Evolutionary conservation across 1,284 basidiomycete genomes (phyloP).

Genomic region (Kwoniella shivajii): DNA sequence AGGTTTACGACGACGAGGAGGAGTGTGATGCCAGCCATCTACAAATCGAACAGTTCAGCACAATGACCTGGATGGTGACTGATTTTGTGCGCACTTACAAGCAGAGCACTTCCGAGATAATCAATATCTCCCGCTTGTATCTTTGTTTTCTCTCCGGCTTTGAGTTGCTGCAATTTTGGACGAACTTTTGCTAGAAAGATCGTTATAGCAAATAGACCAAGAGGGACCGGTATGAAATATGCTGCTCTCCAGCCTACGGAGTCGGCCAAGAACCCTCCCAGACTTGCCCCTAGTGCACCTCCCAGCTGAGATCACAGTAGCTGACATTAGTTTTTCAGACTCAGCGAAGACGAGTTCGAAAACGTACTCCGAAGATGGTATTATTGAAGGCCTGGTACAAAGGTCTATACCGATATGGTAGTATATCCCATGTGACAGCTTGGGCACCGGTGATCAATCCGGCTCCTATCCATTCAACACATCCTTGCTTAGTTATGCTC

Average conservation of each 20-base stretch:
- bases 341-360: neutral
- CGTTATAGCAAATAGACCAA: constrained; percentile 19
- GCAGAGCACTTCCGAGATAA: constrained; percentile 19
- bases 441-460: constrained; percentile 29
- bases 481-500: too few relatives aligned
- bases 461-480: too few relatives aligned
- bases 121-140: constrained; percentile 22
- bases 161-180: constrained; percentile 18
- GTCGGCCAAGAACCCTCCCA: constrained; percentile 27
- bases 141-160: constrained; percentile 3
- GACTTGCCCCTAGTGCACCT: constrained; percentile 24
- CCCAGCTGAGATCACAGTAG: too few relatives aligned
- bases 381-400: constrained; percentile 33
- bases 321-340: too few relatives aligned
- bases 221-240: constrained; percentile 25
- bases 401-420: constrained; percentile 19
- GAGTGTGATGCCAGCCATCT: constrained; percentile 27
- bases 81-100: constrained; percentile 13
- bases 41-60: too few relatives aligned
- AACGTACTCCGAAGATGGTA: constrained; percentile 26
- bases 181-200: constrained; percentile 22
- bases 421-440: constrained; percentile 28
- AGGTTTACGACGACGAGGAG: constrained; percentile 27
- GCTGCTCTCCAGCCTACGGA: constrained; percentile 29
- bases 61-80: neutral